These are phyloP conservation scores for Umbelopsis sp. DNA, from an alignment of 192 early-diverging fungal species.

Conservation along the genomic window DNA sequence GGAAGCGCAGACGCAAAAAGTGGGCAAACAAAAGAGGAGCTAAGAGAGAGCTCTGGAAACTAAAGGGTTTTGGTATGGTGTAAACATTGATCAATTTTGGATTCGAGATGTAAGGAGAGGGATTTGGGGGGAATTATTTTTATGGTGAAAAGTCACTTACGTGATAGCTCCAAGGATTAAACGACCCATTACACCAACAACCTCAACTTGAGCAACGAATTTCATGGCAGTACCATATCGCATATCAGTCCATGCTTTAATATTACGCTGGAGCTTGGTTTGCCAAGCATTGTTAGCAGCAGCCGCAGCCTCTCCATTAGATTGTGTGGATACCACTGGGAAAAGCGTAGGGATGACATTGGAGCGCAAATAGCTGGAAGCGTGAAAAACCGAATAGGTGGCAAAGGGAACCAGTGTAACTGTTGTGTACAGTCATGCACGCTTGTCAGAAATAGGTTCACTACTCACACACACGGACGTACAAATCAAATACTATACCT, in stretches of 20 bases:
- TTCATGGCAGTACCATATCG: slow-evolving; percentile 67
- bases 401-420: slow-evolving; percentile 76
- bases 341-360: slow-evolving; percentile 67
- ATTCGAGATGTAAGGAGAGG: too few species aligned
- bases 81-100: too few species aligned
- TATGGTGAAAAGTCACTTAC: slow-evolving; percentile 31
- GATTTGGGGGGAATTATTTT: neutral
- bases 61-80: too few species aligned
- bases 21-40: slow-evolving; percentile 62
- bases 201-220: slow-evolving; percentile 68
- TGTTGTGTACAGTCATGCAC: slow-evolving; percentile 20
- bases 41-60: slow-evolving; percentile 23
- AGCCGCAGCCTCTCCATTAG: slow-evolving; percentile 18
- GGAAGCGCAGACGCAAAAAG: slow-evolving; percentile 75
- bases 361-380: slow-evolving; percentile 66
- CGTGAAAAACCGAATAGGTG: slow-evolving; percentile 78
- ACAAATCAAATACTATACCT: slow-evolving; percentile 44
- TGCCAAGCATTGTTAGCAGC: slow-evolving; percentile 33
- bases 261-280: slow-evolving; percentile 45
- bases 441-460: neutral
- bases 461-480: neutral
- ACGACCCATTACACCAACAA: slow-evolving; percentile 66
- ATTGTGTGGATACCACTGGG: slow-evolving; percentile 37
- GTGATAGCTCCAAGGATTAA: slow-evolving; percentile 55
- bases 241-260: slow-evolving; percentile 54